Conservation (phyloP, 2,329 filamentous ascomycete genomes). For the Fusarium cyanostomum region DNA sequence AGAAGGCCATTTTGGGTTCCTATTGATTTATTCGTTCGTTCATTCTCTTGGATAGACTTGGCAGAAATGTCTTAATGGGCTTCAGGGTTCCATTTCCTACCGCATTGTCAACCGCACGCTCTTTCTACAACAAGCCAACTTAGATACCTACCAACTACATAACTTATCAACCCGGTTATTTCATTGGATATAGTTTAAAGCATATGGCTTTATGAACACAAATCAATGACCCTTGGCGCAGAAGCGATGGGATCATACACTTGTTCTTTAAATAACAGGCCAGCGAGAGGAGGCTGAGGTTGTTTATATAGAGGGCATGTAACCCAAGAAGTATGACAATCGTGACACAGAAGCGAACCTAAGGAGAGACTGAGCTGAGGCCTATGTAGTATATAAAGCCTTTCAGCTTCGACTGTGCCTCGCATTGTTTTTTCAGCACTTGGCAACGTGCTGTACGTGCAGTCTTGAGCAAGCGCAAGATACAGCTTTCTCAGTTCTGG, state of each 20-base stretch:
- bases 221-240: background rate
- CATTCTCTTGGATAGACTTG: constrained; percentile 12
- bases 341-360: no score
- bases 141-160: background rate
- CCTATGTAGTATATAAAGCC: no score
- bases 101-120: background rate
- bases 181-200: background rate
- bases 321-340: no score
- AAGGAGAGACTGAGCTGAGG: no score
- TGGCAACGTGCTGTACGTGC: no score
- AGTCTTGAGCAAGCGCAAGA: no score
- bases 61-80: constrained; percentile 7
- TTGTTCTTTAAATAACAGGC: background rate
- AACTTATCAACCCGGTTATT: background rate
- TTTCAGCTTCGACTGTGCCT: no score
- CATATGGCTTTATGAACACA: background rate
- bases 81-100: background rate
- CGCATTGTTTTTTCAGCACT: no score
- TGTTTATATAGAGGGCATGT: no score
- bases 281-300: no score
- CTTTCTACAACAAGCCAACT: background rate
- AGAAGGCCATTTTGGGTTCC: background rate
- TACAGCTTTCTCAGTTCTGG: no score
- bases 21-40: background rate
- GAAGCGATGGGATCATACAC: no score